Evolutionary conservation across 2,329 filamentous ascomycete genomes (phyloP), one percentile per base, ranked within the genome.

Genomic region (Dichotomopilus funicola): DNA sequence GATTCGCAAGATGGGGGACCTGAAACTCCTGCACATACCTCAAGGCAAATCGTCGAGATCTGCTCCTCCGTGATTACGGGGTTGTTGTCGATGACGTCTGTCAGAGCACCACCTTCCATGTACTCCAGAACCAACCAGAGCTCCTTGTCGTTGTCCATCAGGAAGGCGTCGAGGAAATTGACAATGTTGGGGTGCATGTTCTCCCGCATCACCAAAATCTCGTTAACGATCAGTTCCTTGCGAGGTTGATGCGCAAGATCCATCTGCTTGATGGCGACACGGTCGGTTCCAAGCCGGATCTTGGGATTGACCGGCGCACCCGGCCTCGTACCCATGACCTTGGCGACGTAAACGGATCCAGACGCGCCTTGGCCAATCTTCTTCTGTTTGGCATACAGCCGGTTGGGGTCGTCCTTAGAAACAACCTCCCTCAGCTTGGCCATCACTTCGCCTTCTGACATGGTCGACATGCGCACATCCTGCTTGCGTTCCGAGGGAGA

Each of bases 101-200:
- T 99, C 71, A 99, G 76, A 59, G 94, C 89, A 74, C 94, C 94
- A 65, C 94, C 94, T 74, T 99, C 94, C 94, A 99, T 99, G 67
- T 91, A 99, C 75, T 99, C 94, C 94, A 99, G 96, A 51, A 99
- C 92, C 9, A 99, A 91, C 94, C 94, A 99, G n/a, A 99, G 81
- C 71, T 99, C 94, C 53, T 88, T 83, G 66, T 89, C 91, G 71
- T 94, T 92, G 71, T 96, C 95, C 67, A 94, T 89, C 68, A 99
- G 75, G 78, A 97, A 99, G 3, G 92, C 91, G 65, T 99, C 94
- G 37, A 99, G 77, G 75, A 96, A 99, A 74, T 99, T 99, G 73
- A 99, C 94, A 76, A 99, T 99, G 73, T 99, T 99, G 59, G 88
- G 86, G 72, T 99, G 94, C 70, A 91, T 89, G 77, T 90, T 96